These are phyloP conservation scores for Carex littledalei DNA, from an alignment of 176 grass and related monocot species.

Conservation along the genomic window DNA sequence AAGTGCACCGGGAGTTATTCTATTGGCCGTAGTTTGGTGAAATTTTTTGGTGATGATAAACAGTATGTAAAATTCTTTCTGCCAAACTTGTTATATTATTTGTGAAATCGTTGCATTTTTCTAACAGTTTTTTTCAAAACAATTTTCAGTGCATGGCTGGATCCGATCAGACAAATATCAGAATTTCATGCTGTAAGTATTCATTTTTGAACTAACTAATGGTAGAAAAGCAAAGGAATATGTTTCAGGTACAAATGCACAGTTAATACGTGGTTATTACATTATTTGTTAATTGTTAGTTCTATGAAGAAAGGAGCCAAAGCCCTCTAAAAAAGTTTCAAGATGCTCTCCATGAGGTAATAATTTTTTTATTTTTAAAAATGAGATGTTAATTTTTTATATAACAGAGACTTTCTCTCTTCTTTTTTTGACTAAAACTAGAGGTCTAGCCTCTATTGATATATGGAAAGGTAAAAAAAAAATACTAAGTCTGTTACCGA, in stretches of 20 bases:
- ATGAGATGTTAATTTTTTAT: neutral
- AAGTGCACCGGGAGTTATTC: conserved; percentile 24
- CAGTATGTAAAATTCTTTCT: conserved; percentile 23
- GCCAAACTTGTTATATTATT: neutral
- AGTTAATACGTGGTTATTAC: neutral
- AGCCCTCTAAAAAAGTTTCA: conserved; percentile 29
- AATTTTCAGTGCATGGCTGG: conserved; percentile 36
- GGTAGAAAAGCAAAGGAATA: neutral
- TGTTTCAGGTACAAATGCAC: neutral
- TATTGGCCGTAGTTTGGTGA: conserved; percentile 27
- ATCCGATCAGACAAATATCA: conserved; percentile 37
- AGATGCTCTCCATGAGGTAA: conserved; percentile 46
- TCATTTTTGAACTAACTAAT: neutral
- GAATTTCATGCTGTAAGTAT: conserved; percentile 32
- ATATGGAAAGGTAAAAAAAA: neutral
- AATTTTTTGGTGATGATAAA: conserved; percentile 37
- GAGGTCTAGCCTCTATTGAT: neutral
- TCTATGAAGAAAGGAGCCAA: conserved; percentile 39
- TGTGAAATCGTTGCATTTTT: neutral
- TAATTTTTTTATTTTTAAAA: neutral
- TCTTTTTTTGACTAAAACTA: neutral
- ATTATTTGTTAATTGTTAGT: conserved; percentile 16
- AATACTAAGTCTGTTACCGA: neutral
- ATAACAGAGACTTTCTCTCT: neutral
- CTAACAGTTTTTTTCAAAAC: neutral